Conservation (phyloP, 2,329 filamentous ascomycete species). For the Sporothrix schenckii region DNA sequence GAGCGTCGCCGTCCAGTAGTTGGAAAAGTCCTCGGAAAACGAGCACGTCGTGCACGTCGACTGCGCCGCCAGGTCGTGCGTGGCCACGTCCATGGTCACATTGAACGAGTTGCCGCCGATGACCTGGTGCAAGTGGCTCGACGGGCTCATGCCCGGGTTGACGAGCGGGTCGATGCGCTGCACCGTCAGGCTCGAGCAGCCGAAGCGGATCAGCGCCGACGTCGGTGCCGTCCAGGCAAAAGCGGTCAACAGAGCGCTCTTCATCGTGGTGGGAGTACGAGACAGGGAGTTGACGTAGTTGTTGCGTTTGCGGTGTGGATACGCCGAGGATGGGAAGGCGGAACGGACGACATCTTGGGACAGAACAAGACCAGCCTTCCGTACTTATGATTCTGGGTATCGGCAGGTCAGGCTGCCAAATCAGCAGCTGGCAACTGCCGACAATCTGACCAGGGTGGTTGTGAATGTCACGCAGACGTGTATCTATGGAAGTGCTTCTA, state of each 20-base stretch:
- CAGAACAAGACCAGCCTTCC: not conserved
- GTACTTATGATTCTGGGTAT: constrained; percentile 6
- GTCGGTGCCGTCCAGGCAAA: constrained; percentile 40
- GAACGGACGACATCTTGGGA: not conserved
- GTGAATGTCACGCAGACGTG: not conserved
- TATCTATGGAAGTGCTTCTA: not conserved
- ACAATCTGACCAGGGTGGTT: too few relatives aligned
- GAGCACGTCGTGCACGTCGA: constrained; percentile 51
- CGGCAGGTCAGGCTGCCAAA: not conserved
- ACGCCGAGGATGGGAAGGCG: not conserved
- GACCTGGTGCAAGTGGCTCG: constrained; percentile 53
- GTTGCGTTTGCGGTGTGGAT: not conserved
- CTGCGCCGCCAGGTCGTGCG: constrained; percentile 43
- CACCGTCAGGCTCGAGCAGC: constrained; percentile 53
- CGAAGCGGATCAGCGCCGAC: constrained; percentile 52
- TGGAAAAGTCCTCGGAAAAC: constrained; percentile 50
- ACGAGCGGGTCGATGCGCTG: constrained; percentile 53
- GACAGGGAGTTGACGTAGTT: not conserved
- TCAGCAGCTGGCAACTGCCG: constrained; percentile 10
- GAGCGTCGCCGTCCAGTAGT: constrained; percentile 54
- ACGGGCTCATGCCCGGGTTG: constrained; percentile 50
- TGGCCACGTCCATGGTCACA: constrained; percentile 47
- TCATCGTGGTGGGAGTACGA: not conserved
- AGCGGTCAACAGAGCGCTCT: constrained; percentile 35
- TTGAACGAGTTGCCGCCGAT: constrained; percentile 53